Evolutionary conservation across 768 basidiomycete genomes (phyloP).

Genomic region (Tricholoma matsutake): DNA sequence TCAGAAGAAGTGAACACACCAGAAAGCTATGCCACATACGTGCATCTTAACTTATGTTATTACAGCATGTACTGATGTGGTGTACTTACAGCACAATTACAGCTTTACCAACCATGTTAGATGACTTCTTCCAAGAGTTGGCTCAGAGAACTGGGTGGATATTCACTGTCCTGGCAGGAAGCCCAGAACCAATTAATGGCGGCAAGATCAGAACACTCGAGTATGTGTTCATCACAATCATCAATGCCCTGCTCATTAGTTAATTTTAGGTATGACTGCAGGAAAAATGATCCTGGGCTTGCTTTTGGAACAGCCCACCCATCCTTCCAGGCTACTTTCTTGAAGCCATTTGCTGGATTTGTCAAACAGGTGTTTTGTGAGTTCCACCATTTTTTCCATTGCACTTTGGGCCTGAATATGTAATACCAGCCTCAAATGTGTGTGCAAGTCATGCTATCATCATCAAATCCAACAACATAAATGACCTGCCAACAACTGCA

Average conservation of each 20-base stretch:
- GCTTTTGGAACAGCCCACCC: slow-evolving; percentile 1
- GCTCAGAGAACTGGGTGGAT: neutral
- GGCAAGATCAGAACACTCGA: neutral
- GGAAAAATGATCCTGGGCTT: neutral
- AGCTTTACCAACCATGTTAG: neutral
- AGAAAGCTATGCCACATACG: neutral
- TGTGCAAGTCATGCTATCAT: neutral
- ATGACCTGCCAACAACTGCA: neutral
- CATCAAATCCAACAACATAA: neutral
- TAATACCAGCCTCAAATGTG: neutral
- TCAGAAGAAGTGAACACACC: neutral
- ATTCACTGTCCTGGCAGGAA: neutral
- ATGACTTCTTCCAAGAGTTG: neutral
- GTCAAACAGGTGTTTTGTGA: neutral
- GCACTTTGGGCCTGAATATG: neutral
- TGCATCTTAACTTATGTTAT: neutral
- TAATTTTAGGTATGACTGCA: neutral
- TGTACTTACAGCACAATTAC: neutral
- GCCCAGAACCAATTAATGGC: neutral
- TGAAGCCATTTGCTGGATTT: slow-evolving; percentile 1
- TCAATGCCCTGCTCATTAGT: neutral
- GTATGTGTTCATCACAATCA: neutral
- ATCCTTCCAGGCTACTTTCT: neutral
- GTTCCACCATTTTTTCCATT: neutral
- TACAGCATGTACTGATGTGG: neutral